Conservation (phyloP, 1,284 basidiomycete genomes). For the Hemileia vastatrix region DNA sequence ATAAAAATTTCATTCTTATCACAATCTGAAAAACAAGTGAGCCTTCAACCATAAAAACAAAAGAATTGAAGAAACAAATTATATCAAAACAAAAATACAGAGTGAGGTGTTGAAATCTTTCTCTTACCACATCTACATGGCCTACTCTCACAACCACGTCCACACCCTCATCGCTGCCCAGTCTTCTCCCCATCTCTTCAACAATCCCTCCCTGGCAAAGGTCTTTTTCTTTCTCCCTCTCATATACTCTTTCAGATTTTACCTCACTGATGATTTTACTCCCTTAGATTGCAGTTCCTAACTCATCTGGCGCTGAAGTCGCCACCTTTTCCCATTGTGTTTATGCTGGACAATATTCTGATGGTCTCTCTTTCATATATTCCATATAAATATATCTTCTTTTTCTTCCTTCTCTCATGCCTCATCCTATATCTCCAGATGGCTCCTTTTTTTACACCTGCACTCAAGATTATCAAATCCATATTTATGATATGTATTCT, state of each 20-base stretch:
- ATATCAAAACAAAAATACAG: no score
- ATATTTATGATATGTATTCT: slow-evolving; percentile 35
- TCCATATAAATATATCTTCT: slow-evolving; percentile 48
- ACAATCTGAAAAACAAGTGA: no score
- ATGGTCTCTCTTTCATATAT: slow-evolving; percentile 40
- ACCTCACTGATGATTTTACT: background rate
- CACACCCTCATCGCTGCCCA: slow-evolving; percentile 1
- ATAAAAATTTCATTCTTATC: no score
- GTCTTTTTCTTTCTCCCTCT: background rate
- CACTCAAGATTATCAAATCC: slow-evolving; percentile 64
- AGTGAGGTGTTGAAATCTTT: no score
- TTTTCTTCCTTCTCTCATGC: background rate
- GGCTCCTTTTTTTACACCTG: slow-evolving; percentile 48
- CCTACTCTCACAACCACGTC: slow-evolving; percentile 3
- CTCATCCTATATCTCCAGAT: slow-evolving; percentile 25
- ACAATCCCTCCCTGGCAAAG: slow-evolving; percentile 1
- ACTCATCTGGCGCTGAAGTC: slow-evolving; percentile 75
- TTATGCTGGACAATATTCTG: slow-evolving; percentile 85
- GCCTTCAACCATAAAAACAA: no score
- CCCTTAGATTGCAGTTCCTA: slow-evolving; percentile 64
- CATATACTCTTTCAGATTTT: background rate
- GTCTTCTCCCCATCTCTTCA: background rate
- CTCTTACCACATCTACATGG: no score
- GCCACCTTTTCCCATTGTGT: slow-evolving; percentile 69
- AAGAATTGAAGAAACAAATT: no score